Evolutionary conservation across 768 basidiomycete species (phyloP).

Genomic region (Mycena galericulata): DNA sequence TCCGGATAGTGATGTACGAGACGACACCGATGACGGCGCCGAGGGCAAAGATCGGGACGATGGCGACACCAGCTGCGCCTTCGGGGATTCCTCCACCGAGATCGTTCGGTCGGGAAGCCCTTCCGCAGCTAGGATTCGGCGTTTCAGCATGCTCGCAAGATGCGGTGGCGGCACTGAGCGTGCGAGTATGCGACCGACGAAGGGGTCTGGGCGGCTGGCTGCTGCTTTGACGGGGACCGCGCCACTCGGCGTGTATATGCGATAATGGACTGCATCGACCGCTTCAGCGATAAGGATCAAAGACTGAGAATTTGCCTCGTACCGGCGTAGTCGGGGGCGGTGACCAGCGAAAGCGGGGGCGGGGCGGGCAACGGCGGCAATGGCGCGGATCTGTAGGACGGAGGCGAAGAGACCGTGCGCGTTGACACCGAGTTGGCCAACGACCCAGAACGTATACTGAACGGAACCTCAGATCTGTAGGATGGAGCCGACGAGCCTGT

Average conservation of each 20-base stretch:
- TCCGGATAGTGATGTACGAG: constrained; percentile 12
- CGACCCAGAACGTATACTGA: constrained; percentile 18
- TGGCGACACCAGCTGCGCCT: constrained; percentile 1
- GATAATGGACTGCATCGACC: constrained; percentile 19
- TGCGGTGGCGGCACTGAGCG: constrained; percentile 16
- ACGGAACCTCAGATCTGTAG: constrained; percentile 18
- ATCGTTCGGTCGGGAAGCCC: constrained; percentile 12
- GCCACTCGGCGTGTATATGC: constrained; percentile 17
- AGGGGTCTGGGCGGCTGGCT: constrained; percentile 12
- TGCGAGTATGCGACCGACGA: constrained; percentile 21
- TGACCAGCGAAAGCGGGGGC: constrained; percentile 15
- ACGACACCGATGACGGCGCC: not conserved
- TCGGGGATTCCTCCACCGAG: constrained; percentile 19
- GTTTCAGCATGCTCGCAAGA: constrained; percentile 13
- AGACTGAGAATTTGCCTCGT: constrained; percentile 19
- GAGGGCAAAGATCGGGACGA: not conserved
- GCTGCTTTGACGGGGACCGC: constrained; percentile 17
- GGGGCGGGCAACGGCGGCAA: constrained; percentile 16
- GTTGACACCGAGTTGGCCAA: constrained; percentile 17
- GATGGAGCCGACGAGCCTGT: constrained; percentile 15
- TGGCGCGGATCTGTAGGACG: constrained; percentile 11
- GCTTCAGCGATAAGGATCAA: constrained; percentile 21
- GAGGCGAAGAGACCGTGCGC: constrained; percentile 13
- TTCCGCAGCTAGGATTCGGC: constrained; percentile 14
- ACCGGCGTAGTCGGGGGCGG: constrained; percentile 17